Base-by-base conservation (phyloP, 176 grass and related monocot species). In the Thinopyrum elongatum region DNA sequence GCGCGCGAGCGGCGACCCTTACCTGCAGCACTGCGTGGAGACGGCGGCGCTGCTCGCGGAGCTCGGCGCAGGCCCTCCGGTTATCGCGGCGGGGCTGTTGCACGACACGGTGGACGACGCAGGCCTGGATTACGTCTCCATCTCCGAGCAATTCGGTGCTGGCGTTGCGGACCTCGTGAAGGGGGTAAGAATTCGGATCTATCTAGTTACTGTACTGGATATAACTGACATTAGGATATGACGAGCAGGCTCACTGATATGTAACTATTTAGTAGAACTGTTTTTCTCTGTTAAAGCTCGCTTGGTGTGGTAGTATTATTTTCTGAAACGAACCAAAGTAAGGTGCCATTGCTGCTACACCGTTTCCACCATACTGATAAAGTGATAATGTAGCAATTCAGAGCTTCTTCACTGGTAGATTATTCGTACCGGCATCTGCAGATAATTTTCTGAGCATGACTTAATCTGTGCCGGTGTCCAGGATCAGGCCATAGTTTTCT, bases 31-130 rank as follows among this genome's bases (percentile, higher is more conserved):
- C 78, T 93, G 93, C 83, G 83, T 95, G 28, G 95, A 98, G 87
- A 98, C 93, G 17, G 91, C 89, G 60, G 65, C 88, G 47, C 61
- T 98, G 71, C 86, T 98, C n/a, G 91, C 91, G 15, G 80, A 92
- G 68, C 62, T 95, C 57, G 93, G 95, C 28, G 93, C 89, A 42
- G 80, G 91, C 42, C 36, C 83, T 27, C 70, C 83, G 2, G 80
- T 98, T 31, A 80, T 98, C 55, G 81, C 91, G 21, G 93, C 95
- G 15, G 95, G 95, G 53, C 83, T 98, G 74, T 64, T 98, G 70
- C 95, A 98, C 77, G 95, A 95, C 77, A 92, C 95, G 15, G 70
- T 91, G 7, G 95, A 98, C 74, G 95, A 98, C 78, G 90, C 95
- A 3, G 89, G 80, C 10, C 26, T 95, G 38, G 85, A 88, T 65